phyloP scores from a whole-genome alignment of 2,329 filamentous ascomycete genomes.

The Hypomyces rosellus region DNA sequence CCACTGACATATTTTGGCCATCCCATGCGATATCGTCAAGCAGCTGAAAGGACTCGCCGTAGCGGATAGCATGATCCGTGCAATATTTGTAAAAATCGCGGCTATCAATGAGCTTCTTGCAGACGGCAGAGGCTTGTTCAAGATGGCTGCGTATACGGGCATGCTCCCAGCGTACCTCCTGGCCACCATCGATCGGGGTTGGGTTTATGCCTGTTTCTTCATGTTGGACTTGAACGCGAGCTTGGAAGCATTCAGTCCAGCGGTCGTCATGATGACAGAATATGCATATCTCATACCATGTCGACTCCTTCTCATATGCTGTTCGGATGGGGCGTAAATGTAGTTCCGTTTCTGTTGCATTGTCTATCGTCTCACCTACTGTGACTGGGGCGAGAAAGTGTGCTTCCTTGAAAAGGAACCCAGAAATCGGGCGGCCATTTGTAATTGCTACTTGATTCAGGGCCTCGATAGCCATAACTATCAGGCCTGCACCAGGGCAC shows the following conservation, averaged over 20 bases:
- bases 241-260: conserved; percentile 6
- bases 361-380: not conserved
- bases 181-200: not conserved
- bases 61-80: conserved; percentile 1
- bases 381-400: not conserved
- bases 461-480: conserved; percentile 38
- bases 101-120: not conserved
- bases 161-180: not conserved
- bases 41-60: conserved; percentile 6
- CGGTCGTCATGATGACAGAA: conserved; percentile 1
- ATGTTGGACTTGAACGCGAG: conserved; percentile 2
- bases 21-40: conserved; percentile 3
- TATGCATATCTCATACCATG: conserved; percentile 6
- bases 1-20: not conserved
- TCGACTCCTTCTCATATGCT: not conserved
- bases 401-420: conserved; percentile 4
- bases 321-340: not conserved
- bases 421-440: not conserved
- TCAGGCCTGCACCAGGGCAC: conserved; percentile 37
- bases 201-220: not conserved
- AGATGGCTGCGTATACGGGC: not conserved
- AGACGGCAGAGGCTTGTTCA: not conserved
- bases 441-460: conserved; percentile 13
- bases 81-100: not conserved
- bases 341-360: conserved; percentile 4